phyloP scores from a whole-genome alignment of 768 basidiomycete species.

The Harrya chromipes region DNA sequence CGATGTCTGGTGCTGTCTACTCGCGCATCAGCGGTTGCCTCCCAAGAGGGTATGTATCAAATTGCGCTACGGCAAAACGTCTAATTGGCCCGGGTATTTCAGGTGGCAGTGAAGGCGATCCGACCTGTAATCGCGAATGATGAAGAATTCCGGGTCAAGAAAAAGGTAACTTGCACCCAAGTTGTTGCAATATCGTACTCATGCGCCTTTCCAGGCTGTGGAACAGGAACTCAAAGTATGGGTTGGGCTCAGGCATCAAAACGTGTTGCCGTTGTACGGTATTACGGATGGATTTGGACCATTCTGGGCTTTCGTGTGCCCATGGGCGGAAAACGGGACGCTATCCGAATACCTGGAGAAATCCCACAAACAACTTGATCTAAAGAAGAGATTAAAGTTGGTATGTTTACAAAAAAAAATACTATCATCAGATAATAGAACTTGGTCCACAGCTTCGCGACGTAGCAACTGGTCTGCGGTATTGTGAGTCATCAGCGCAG shows the following conservation, averaged over 20 bases:
- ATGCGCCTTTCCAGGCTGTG: conserved; percentile 18
- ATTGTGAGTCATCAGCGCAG: conserved; percentile 9
- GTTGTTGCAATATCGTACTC: conserved; percentile 2
- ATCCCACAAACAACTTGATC: conserved; percentile 6
- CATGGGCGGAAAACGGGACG: conserved; percentile 33
- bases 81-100: not conserved
- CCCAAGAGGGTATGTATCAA: conserved; percentile 9
- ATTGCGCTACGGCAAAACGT: not conserved
- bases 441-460: conserved; percentile 19
- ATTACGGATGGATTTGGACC: conserved; percentile 24
- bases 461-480: conserved; percentile 22
- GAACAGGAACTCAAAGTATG: conserved; percentile 31
- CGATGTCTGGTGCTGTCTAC: conserved; percentile 26
- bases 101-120: conserved; percentile 31
- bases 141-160: conserved; percentile 9
- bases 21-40: not conserved
- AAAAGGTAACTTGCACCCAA: conserved; percentile 6
- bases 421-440: not conserved
- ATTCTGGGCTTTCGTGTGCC: conserved; percentile 32
- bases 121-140: conserved; percentile 6
- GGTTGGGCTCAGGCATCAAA: conserved; percentile 26
- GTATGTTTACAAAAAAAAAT: conserved; percentile 1
- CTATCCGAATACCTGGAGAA: conserved; percentile 28
- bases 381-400: conserved; percentile 15
- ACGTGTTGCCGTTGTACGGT: conserved; percentile 32